Evolutionary conservation across 176 grass and related monocot genomes (phyloP).

Genomic region (Oryza nivara): DNA sequence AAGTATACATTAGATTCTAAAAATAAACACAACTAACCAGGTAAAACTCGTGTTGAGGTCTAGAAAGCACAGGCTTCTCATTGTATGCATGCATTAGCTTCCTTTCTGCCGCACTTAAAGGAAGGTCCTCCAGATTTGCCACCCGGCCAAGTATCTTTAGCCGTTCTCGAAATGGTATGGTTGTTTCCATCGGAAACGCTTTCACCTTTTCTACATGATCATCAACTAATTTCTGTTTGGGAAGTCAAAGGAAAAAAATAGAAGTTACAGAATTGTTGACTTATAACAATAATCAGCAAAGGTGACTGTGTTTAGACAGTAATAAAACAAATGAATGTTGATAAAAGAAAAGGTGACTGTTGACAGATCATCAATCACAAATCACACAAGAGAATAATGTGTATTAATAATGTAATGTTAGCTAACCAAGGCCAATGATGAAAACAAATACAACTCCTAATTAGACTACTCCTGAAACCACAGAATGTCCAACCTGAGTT

Average conservation of each 20-base stretch:
- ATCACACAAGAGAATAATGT: not conserved
- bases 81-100: slow-evolving; percentile 98
- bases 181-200: slow-evolving; percentile 77
- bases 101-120: slow-evolving; percentile 84
- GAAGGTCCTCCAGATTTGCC: slow-evolving; percentile 93
- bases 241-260: slow-evolving; percentile 8
- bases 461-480: slow-evolving; percentile 1
- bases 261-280: slow-evolving; percentile 20
- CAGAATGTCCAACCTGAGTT: slow-evolving; percentile 13
- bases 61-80: slow-evolving; percentile 94
- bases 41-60: slow-evolving; percentile 94
- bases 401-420: not conserved
- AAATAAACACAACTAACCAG: slow-evolving; percentile 56
- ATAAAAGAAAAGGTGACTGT: not conserved
- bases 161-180: slow-evolving; percentile 77
- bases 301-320: not conserved
- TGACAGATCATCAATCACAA: slow-evolving; percentile 17
- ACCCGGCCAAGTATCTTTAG: slow-evolving; percentile 91
- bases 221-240: slow-evolving; percentile 76
- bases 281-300: slow-evolving; percentile 14
- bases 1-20: not conserved
- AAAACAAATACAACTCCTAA: slow-evolving; percentile 11
- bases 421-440: not conserved
- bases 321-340: not conserved
- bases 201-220: slow-evolving; percentile 90